phyloP scores from a whole-genome alignment of 2,329 filamentous ascomycete species.

The Xylariaceae sp. region DNA sequence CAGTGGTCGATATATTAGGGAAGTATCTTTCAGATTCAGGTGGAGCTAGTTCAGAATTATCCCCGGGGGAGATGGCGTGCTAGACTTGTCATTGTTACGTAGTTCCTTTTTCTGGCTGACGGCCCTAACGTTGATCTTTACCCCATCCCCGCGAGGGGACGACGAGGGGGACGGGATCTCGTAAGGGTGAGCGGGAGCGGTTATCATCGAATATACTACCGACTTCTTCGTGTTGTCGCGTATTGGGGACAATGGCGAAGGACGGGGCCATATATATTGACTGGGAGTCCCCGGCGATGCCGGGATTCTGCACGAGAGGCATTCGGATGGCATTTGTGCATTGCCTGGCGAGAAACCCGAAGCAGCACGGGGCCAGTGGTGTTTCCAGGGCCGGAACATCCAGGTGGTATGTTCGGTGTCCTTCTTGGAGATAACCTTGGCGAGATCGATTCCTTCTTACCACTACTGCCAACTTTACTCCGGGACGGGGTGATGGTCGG shows the following conservation, averaged over 20 bases:
- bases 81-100: constrained; percentile 5
- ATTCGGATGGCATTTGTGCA: constrained; percentile 25
- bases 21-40: constrained; percentile 33
- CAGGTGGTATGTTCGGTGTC: constrained; percentile 19
- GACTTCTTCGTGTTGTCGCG: constrained; percentile 49
- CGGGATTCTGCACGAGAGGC: constrained; percentile 35
- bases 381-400: constrained; percentile 15
- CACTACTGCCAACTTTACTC: constrained; percentile 25
- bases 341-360: constrained; percentile 12
- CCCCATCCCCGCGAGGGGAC: constrained; percentile 6
- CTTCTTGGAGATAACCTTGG: constrained; percentile 2
- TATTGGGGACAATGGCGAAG: constrained; percentile 45
- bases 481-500: constrained; percentile 51
- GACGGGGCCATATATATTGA: constrained; percentile 38
- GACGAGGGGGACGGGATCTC: constrained; percentile 42
- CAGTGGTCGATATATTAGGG: constrained; percentile 56
- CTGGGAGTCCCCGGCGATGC: constrained; percentile 24
- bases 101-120: constrained; percentile 15
- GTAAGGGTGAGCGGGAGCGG: constrained; percentile 46
- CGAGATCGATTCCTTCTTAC: constrained; percentile 6
- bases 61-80: constrained; percentile 20
- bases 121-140: not conserved
- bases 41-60: constrained; percentile 31
- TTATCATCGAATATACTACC: constrained; percentile 50
- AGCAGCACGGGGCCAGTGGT: too few species aligned